A percentile compares a stretch with the other conserved stretches of the same genome.
These are phyloP conservation scores for Magnusiomyces suaveolens DNA, from an alignment of 1,139 yeast species.

Conservation along the genomic window DNA sequence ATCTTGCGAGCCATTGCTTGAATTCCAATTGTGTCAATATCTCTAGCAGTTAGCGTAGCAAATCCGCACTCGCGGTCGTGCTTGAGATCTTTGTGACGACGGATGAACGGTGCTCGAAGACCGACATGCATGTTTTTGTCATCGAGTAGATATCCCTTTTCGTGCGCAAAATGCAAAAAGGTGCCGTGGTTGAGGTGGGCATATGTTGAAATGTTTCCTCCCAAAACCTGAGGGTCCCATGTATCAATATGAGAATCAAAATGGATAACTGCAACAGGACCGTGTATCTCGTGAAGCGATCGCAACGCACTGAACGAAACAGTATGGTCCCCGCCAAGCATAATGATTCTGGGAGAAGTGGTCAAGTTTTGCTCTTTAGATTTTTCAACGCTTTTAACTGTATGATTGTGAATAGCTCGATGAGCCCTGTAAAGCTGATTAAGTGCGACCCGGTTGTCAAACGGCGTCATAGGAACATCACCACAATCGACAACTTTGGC, in stretches of 20 bases:
- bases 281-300: constrained; percentile 49
- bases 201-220: constrained; percentile 39
- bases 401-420: constrained; percentile 52
- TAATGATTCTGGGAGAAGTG: constrained; percentile 44
- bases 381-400: constrained; percentile 41
- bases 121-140: constrained; percentile 58
- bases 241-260: constrained; percentile 69
- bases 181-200: constrained; percentile 61
- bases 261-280: constrained; percentile 57
- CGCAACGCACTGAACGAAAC: constrained; percentile 59
- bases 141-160: constrained; percentile 46
- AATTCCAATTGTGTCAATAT: constrained; percentile 45
- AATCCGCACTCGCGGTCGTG: constrained; percentile 61
- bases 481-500: constrained; percentile 68
- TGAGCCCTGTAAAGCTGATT: constrained; percentile 61
- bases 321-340: constrained; percentile 75
- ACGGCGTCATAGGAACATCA: constrained; percentile 71
- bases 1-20: constrained; percentile 47
- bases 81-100: constrained; percentile 37
- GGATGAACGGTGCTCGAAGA: constrained; percentile 44
- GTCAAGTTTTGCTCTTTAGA: constrained; percentile 24
- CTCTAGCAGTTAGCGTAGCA: constrained; percentile 56
- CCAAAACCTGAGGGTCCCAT: constrained; percentile 67
- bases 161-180: constrained; percentile 55
- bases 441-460: constrained; percentile 63